Evolutionary conservation across 495 filamentous ascomycete genomes (phyloP).

Genomic region (Annulohypoxylon maeteangense): DNA sequence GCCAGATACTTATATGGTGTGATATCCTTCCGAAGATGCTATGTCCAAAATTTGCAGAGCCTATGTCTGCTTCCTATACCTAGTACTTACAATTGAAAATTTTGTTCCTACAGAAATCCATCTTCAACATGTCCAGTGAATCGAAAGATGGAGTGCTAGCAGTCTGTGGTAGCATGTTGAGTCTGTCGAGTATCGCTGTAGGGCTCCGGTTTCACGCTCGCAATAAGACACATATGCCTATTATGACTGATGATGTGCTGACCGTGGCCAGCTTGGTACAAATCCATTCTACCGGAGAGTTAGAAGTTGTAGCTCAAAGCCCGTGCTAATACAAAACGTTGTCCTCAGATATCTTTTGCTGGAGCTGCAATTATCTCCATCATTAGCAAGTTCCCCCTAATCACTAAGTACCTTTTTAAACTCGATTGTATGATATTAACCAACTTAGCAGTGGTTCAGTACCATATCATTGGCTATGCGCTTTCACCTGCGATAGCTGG

Average conservation of each 20-base stretch:
- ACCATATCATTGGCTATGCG: not conserved
- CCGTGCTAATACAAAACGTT: not conserved
- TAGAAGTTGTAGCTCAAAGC: not conserved
- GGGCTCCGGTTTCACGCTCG: slow-evolving; percentile 39
- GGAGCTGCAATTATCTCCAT: not conserved
- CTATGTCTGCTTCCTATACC: too few species aligned
- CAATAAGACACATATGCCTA: slow-evolving; percentile 11
- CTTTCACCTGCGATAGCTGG: slow-evolving; percentile 7
- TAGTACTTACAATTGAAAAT: too few species aligned
- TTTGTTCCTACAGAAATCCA: not conserved
- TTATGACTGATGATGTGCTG: slow-evolving; percentile 42
- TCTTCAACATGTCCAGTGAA: slow-evolving; percentile 23
- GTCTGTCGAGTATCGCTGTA: slow-evolving; percentile 13
- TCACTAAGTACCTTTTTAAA: not conserved
- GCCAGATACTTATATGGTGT: too few species aligned
- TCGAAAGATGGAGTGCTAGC: slow-evolving; percentile 24
- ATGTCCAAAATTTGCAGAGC: too few species aligned
- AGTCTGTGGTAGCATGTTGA: slow-evolving; percentile 10
- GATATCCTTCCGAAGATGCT: too few species aligned
- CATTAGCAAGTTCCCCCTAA: not conserved
- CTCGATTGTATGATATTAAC: not conserved
- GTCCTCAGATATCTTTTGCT: slow-evolving; percentile 1
- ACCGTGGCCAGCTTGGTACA: slow-evolving; percentile 29
- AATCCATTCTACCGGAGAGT: too few species aligned
- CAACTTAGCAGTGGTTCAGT: not conserved